A percentile compares a stretch with the other conserved stretches of the same genome.
Conservation (phyloP, 2,329 filamentous ascomycete genomes). For the Akanthomyces muscarius region DNA sequence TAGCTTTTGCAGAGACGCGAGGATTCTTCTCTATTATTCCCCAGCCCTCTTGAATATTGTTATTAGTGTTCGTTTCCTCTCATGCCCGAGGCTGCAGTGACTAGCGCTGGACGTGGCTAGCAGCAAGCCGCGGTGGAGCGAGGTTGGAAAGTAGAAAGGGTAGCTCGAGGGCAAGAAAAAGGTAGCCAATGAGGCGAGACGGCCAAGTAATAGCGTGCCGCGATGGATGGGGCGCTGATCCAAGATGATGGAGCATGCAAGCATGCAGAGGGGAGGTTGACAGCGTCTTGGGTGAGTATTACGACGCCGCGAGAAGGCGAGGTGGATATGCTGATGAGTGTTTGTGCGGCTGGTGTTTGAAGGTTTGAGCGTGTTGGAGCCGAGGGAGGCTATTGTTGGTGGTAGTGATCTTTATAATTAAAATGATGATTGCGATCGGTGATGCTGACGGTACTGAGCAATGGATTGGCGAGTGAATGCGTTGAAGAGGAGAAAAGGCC, state of each 20-base stretch:
- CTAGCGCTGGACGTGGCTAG: neutral
- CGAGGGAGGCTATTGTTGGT: neutral
- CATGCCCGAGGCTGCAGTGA: neutral
- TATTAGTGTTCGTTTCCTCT: no score
- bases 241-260: neutral
- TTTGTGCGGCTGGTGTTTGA: neutral
- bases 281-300: neutral
- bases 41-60: no score
- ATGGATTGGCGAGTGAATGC: neutral
- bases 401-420: neutral
- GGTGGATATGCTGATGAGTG: neutral
- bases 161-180: neutral
- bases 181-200: neutral
- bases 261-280: neutral
- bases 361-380: neutral
- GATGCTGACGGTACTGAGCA: neutral
- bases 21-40: no score
- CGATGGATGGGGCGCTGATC: slow-evolving; percentile 12
- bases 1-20: no score
- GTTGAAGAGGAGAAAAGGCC: neutral
- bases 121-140: slow-evolving; percentile 7
- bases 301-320: neutral
- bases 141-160: neutral
- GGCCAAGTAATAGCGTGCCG: neutral
- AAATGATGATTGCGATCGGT: neutral